Base-by-base conservation (phyloP, 495 filamentous ascomycete species). In the Penicillium maclennaniae region DNA sequence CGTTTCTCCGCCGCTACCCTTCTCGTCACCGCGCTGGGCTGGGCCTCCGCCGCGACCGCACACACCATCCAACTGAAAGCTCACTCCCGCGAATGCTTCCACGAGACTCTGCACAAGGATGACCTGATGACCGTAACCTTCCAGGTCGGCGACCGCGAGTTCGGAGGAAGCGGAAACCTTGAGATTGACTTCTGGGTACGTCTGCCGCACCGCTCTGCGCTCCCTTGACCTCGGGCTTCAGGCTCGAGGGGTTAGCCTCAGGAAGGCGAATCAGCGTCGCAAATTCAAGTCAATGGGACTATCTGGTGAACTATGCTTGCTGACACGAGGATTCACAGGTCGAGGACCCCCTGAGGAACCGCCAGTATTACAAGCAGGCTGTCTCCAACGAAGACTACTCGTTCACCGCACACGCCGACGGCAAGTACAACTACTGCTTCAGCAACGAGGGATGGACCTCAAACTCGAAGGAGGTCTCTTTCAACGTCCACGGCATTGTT, bases 121-220 rank as follows among this genome's bases (percentile, higher is more conserved):
- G 93, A 98, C 75, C 86, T 87, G 70, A 98, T 98, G 93, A 97
- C 91, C 9, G 92, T 98, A 27, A 93, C 91, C 15, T 98, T 96
- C 78, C 93, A 97, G 77, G 92, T 97, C 53, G 93, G 95, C 59
- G 93, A 98, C 68, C 74, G 95, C 50, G 93, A 98, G 62, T 97
- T 97, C 70, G 93, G 92, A 26, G 86, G 88, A 15, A 91, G 90
- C 38, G 92, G 93, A 12, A 97, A 97, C 65, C 76, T 98, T 16
- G 93, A 97, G 59, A 83, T 97, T 68, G 93, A 97, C 70, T 97
- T 97, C 70, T 98, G 92, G 93, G 93, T 97, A 85, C 51, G 83
- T 66, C 43, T 20, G 34, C 27, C 21, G 17, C 17, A 19, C 43
- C 3, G 21, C 36, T 28, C 37, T 42, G 17, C 16, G 51, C 25